phyloP scores from a whole-genome alignment of 2,329 filamentous ascomycete species.

The Colletotrichum spaethianum region DNA sequence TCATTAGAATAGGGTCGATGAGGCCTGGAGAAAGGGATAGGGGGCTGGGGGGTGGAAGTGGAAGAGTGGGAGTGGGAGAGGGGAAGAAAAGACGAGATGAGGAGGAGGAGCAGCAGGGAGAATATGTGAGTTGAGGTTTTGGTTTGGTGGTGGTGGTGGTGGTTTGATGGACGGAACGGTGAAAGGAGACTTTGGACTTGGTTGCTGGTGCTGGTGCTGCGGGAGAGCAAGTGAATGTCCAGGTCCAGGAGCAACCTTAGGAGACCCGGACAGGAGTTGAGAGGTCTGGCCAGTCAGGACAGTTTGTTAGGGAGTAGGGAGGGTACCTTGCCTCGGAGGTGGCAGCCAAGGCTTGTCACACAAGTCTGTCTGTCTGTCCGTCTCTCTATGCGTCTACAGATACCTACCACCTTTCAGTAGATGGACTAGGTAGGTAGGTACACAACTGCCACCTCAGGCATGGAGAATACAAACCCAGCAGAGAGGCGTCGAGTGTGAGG shows the following conservation, averaged over 20 bases:
- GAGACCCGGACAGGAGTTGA: constrained; percentile 6
- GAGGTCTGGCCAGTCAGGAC: constrained; percentile 18
- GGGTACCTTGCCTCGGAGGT: constrained; percentile 12
- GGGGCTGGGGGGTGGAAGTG: constrained; percentile 21
- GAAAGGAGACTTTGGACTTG: constrained; percentile 18
- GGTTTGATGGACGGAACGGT: constrained; percentile 29
- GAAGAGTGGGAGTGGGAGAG: constrained; percentile 20
- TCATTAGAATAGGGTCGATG: constrained; percentile 43
- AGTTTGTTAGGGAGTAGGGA: constrained; percentile 14
- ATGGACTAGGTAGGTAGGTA: not conserved
- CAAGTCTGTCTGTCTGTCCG: not conserved
- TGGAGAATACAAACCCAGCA: not conserved
- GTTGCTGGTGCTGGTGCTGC: constrained; percentile 13
- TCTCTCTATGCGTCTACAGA: not conserved
- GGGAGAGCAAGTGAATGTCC: constrained; percentile 1
- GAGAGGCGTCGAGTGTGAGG: constrained; percentile 5
- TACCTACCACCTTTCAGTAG: too few relatives aligned
- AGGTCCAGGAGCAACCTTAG: not conserved
- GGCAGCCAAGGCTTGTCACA: constrained; percentile 2
- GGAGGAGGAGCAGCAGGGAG: constrained; percentile 11
- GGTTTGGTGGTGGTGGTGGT: not conserved
- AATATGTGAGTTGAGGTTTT: constrained; percentile 28
- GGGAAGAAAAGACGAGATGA: constrained; percentile 9
- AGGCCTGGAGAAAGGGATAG: constrained; percentile 44
- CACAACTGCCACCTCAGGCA: not conserved